Conservation (phyloP, 2,329 filamentous ascomycete genomes). For the Akanthomyces lecanii region DNA sequence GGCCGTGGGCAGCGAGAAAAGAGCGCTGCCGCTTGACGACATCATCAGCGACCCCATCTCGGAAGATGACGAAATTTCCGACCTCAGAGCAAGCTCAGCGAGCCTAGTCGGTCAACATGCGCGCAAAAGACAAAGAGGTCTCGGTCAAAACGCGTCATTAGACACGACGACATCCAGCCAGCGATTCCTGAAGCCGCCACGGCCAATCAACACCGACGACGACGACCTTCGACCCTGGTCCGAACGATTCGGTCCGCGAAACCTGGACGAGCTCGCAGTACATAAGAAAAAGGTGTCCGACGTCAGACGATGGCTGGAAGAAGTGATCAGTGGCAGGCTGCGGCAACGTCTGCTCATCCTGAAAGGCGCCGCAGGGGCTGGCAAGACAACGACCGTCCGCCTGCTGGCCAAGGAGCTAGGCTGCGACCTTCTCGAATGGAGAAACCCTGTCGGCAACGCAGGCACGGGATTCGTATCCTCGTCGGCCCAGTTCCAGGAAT, state of each 20-base stretch:
- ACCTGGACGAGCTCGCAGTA: constrained; percentile 80
- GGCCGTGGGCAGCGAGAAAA: constrained; percentile 26
- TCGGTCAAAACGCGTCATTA: constrained; percentile 23
- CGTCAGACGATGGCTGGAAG: constrained; percentile 76
- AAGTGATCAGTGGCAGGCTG: constrained; percentile 61
- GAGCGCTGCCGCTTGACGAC: constrained; percentile 39
- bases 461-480: constrained; percentile 63
- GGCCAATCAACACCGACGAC: constrained; percentile 29
- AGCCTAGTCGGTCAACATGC: constrained; percentile 56
- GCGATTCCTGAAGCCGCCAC: constrained; percentile 46
- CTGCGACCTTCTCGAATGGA: constrained; percentile 83
- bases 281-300: constrained; percentile 92
- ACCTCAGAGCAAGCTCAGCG: constrained; percentile 44
- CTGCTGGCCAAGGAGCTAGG: constrained; percentile 74
- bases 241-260: constrained; percentile 72
- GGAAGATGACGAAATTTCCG: constrained; percentile 54
- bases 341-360: constrained; percentile 74
- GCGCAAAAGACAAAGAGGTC: constrained; percentile 47
- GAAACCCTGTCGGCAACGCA: constrained; percentile 65
- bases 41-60: constrained; percentile 55
- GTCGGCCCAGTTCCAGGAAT: constrained; percentile 85
- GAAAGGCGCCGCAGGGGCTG: constrained; percentile 85
- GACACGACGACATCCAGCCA: constrained; percentile 39
- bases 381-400: constrained; percentile 83
- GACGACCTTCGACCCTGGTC: constrained; percentile 76